Base-by-base conservation (phyloP, 2,329 filamentous ascomycete species). In the Diaporthe humulicola region DNA sequence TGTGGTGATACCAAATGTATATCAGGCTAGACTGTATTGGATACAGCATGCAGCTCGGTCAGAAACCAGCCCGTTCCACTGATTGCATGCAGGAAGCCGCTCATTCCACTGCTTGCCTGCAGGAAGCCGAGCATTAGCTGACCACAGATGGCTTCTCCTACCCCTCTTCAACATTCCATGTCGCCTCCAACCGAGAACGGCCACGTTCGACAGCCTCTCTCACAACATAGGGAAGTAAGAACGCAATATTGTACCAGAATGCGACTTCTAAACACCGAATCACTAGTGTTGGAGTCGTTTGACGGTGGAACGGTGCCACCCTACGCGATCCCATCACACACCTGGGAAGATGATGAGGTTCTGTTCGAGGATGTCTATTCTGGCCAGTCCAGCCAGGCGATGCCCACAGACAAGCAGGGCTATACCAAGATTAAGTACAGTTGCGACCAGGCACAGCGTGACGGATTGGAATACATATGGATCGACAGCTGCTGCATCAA, bases 401-500 rank as follows among this genome's bases (percentile, higher is more conserved):
- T 50, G 48, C 48, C 48, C 48, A 50, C 48, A 14, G 48, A 50
- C 9, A 50, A 50, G 48, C 48, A 12, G 14, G 48, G 48, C 2
- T 50, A n/a, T n/a, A 50, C 48, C 48, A 50, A 50, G 48, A 50
- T 50, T 3, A 50, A 25, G 10, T 50, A 25, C 48, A 50, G 48
- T n/a, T 50, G 48, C 9, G 48, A 50, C 48, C 48, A 50, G 48
- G 48, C 48, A 3, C 48, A 50, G 22, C 5, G 22, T 12, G 48
- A 50, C 22, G 48, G 48, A 10, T 14, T 50, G 22, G 61, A 67
- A 50, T 67, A 45, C 19, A 28, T 48, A 33, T 50, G 61, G 61
- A 30, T 67, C 9, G 61, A 45, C 38, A 67, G 36, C 38, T 67
- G 61, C 61, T 67, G 61, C 28, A 67, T 67, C 40, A 45, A 67